Base-by-base conservation (phyloP, 2,329 filamentous ascomycete species). In the Diplodia intermedia region DNA sequence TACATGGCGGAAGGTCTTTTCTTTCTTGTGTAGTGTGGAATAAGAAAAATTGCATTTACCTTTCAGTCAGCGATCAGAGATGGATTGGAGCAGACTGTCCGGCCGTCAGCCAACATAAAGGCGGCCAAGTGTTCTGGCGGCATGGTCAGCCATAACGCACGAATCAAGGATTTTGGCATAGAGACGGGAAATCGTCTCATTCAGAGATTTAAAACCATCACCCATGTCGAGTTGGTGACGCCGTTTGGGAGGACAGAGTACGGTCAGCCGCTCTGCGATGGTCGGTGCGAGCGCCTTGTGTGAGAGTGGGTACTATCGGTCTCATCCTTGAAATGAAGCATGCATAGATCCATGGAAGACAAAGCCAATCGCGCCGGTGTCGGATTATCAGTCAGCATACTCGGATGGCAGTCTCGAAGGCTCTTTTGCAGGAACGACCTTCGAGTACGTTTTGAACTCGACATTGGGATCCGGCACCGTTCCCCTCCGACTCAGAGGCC, bases 401-500 rank as follows among this genome's bases (percentile, higher is more conserved):
- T 61, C 56, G 8, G 8, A 3, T 4, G 56, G 56, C 36, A 75
- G 55, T 67, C 70, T 71, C 33, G 70, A 5, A n/a, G 56, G 40
- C 14, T 14, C 69, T 70, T 68, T 69, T 69, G 75, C 79, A 71
- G 73, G 72, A 3, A 82, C 73, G 61, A 86, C 82, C 69, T 71
- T 81, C 62, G 80, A 82, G 69, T 71, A 74, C 47, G 76, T 76
- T 65, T 75, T 76, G 36, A 62, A 68, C 65, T 73, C 76, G 72
- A 89, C 86, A 82, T 85, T 85, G 86, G 86, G 89, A 74, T 81
- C 81, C 69, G 75, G 79, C 69, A 78, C 77, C 29, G 67, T 79
- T 77, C 12, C 88, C 87, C 73, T 86, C 83, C 79, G 86, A 69
- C 82, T 80, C 71, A 84, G 85, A 2, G 92, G 93, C 81, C 88